Evolutionary conservation across 2,329 filamentous ascomycete genomes (phyloP), one percentile per base, ranked within the genome.

Genomic region (Raffaelea arxii): DNA sequence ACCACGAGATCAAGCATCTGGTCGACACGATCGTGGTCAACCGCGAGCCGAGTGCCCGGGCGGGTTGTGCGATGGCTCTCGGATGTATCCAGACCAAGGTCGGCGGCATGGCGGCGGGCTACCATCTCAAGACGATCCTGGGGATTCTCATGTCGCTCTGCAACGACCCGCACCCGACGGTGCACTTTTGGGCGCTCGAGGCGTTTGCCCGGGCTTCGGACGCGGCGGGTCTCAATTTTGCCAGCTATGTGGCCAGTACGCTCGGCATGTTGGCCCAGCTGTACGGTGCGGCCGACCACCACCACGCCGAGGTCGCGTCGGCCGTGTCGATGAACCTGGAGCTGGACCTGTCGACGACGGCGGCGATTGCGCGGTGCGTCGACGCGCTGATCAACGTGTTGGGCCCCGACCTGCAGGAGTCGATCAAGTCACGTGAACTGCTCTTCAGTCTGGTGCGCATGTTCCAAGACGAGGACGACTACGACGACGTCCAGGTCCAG

Each of bases 321-420:
- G 71, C 86, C 36, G 82, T 88, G 7, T 89, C 86, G 1, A 96
- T 92, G 58, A 97, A 95, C 59, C 76, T 95, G 30, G 90, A 96
- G 63, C 73, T 94, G 56, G 87, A 92, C 47, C 72, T 90, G 22
- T 82, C 87, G 6, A 91, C 91, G 0, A 79, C 84, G 1, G 82
- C 88, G 19, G 85, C 89, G 1, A 82, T 97, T 51, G 84, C 86
- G 25, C 82, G 88, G 55, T 94, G 88, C 55, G 82, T 96, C 25
- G 90, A 97, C 63, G 92, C 90, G n/a, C 74, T 95, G 22, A 89
- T 98, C 66, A 97, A 97, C 55, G 92, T 98, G 10, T 75, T 98
- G 11, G 92, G 92, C 0, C 92, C 92, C 1, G 94, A 98, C 64
- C 69, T 98, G 21, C 92, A 97, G 63, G 92, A 97, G 58, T 80